Percentiles rank a stretch among this genome's conserved stretches.
Evolutionary conservation across 805 yeast species (phyloP).

Genomic region (Saccharomycopsis sp.): DNA sequence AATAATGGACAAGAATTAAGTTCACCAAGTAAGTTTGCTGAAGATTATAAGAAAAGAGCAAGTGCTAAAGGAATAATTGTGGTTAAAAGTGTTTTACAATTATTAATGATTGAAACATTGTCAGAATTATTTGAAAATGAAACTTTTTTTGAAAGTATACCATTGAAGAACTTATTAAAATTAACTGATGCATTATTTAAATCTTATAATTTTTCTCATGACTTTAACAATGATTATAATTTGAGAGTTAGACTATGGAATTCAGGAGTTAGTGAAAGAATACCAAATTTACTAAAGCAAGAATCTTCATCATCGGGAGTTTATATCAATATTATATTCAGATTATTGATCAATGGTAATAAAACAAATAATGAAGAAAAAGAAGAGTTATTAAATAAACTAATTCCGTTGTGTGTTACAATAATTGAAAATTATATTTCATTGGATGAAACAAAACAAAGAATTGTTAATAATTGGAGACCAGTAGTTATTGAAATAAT

Average conservation of each 20-base stretch:
- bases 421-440: conserved; percentile 61
- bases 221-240: conserved; percentile 81
- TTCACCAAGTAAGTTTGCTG: background rate
- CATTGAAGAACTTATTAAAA: conserved; percentile 50
- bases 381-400: conserved; percentile 31
- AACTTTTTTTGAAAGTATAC: conserved; percentile 55
- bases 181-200: conserved; percentile 50
- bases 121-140: conserved; percentile 71
- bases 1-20: background rate
- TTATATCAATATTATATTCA: conserved; percentile 68
- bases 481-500: conserved; percentile 86
- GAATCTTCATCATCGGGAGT: conserved; percentile 88
- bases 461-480: conserved; percentile 77
- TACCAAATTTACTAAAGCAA: conserved; percentile 86
- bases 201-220: conserved; percentile 75
- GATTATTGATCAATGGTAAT: conserved; percentile 58
- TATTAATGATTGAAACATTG: conserved; percentile 77
- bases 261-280: conserved; percentile 82
- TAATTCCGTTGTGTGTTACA: conserved; percentile 59
- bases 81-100: conserved; percentile 83
- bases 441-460: conserved; percentile 68
- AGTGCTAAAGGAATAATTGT: conserved; percentile 67
- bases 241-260: conserved; percentile 83
- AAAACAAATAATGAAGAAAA: conserved; percentile 37
- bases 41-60: conserved; percentile 31